These are phyloP conservation scores for Hanseniaspora valbyensis DNA, from an alignment of 805 yeast genomes.

Conservation along the genomic window DNA sequence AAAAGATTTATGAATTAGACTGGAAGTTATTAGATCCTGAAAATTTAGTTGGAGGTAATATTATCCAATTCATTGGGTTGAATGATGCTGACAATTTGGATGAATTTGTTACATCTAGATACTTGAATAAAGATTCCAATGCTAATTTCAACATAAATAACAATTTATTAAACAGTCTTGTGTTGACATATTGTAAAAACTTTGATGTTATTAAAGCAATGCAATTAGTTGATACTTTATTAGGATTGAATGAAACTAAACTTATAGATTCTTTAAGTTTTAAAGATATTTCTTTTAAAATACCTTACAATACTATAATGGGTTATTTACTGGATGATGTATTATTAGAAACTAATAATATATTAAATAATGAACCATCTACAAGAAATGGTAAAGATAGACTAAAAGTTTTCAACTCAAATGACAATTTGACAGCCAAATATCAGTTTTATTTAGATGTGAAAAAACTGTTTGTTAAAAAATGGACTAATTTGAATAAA, in stretches of 20 bases:
- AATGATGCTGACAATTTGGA: slow-evolving; percentile 4
- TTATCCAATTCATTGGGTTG: slow-evolving; percentile 3
- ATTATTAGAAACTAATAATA: background rate
- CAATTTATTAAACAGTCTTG: slow-evolving; percentile 9
- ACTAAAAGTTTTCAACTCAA: background rate
- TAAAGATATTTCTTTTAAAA: slow-evolving; percentile 5
- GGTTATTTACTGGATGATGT: slow-evolving; percentile 5
- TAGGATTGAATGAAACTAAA: background rate
- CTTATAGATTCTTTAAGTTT: background rate
- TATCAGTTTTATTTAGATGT: background rate
- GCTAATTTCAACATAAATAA: slow-evolving; percentile 5
- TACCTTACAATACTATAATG: slow-evolving; percentile 12
- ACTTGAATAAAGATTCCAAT: background rate
- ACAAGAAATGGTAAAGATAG: slow-evolving; percentile 1
- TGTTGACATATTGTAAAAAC: slow-evolving; percentile 1
- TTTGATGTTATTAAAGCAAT: slow-evolving; percentile 10
- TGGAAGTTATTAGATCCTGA: slow-evolving; percentile 10
- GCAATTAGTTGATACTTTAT: background rate
- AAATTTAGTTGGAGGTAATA: slow-evolving; percentile 6
- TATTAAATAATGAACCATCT: background rate
- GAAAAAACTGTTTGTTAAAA: background rate
- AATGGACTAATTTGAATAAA: background rate
- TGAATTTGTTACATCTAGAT: background rate
- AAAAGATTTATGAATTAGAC: background rate
- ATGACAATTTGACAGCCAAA: background rate